Percentiles rank a stretch among this genome's conserved stretches.
Conservation (phyloP, 2,329 filamentous ascomycete species). For the Acephala macrosclerotiorum region DNA sequence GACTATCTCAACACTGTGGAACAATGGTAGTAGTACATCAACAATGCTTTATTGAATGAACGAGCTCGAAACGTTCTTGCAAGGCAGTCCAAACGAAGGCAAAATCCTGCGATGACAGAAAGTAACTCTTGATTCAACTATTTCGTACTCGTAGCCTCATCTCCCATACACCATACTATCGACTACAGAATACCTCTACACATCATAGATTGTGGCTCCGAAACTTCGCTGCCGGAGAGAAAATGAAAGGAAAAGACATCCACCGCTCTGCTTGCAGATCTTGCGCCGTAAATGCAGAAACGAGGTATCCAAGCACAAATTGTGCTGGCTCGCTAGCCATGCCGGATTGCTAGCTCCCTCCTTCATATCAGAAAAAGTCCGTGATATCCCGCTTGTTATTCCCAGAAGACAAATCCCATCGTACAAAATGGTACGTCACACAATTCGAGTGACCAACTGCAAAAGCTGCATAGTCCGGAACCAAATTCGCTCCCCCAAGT, state of each 20-base stretch:
- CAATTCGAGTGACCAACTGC: constrained; percentile 1
- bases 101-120: not conserved
- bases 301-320: not conserved
- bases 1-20: not conserved
- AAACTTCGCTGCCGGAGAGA: constrained; percentile 12
- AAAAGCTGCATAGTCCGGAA: constrained; percentile 23
- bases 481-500: constrained; percentile 19
- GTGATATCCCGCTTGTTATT: not conserved
- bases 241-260: constrained; percentile 2
- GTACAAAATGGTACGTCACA: constrained; percentile 17
- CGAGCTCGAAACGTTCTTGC: not conserved
- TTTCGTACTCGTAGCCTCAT: constrained; percentile 3
- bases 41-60: not conserved
- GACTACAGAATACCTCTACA: constrained; percentile 9
- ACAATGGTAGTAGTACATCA: not conserved
- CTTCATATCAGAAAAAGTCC: not conserved
- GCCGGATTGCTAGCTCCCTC: constrained; percentile 1
- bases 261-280: not conserved
- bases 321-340: constrained; percentile 5
- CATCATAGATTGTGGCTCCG: not conserved
- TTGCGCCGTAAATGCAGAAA: constrained; percentile 12
- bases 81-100: not conserved
- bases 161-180: constrained; percentile 12
- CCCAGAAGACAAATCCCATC: constrained; percentile 16
- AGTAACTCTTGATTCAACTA: not conserved